Evolutionary conservation across 805 yeast genomes (phyloP), one percentile per base, ranked within the genome.

Genomic region (Saturnispora halmiae): DNA sequence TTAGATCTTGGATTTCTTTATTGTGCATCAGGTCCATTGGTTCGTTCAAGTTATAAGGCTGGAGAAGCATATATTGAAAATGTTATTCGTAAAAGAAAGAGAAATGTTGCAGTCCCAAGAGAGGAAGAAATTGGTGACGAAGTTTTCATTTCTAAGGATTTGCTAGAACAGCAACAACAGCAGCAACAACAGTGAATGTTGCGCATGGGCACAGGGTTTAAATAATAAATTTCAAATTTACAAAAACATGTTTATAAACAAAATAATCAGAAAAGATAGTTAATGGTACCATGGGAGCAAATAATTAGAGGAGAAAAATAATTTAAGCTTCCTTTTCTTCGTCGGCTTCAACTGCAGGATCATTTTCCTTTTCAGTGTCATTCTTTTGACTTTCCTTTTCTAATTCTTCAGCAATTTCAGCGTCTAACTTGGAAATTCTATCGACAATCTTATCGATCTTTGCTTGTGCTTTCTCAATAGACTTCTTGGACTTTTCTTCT

Each of bases 1-100:
- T 60, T 81, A 47, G 85, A 83, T 32, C 64, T 90, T 73, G 98
- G 98, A 1, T 92, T 92, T 71, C 66, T 87, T 37, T 90, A 92
- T 58, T 94, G 96, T 61, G 98, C 98, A 2, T 80, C 94, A 46
- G 99, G 97, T 4, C 98, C 99, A 2, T 70, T 92, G 54, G 97
- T 92, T 4, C 77, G 99, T 60, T 86, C 96, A 1, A 83, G 95
- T 2, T 92, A 92, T 65, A 92, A 92, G 63, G 99, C 99, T 21
- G 99, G 99, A 45, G 99, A 92, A 63, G 84, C 94, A 2, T 92
- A 87, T 54, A 88, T 92, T 54, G 97, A 92, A 61, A 92, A 92
- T 56, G 92, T 92, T 24, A 69, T 90, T 44, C 79, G 79, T 55
- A 82, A 83, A 64, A 77, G 92, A 61, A 67, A 66, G 54, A 73